Evolutionary conservation across 140 eudicot genomes (phyloP), one percentile per base, ranked within the genome.

Genomic region (Bidens hawaiensis): DNA sequence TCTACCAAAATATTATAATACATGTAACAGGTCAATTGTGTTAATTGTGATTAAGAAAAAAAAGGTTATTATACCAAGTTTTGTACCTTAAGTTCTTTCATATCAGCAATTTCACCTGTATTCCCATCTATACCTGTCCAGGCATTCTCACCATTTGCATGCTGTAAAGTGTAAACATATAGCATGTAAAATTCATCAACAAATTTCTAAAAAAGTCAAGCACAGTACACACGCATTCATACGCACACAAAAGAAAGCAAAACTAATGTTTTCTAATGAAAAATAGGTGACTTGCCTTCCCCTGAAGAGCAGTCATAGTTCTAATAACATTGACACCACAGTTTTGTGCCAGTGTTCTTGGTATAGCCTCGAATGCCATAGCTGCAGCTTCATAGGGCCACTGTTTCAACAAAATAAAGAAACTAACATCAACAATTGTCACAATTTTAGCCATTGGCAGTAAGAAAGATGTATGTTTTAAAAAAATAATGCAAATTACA

Each of bases 361-460:
- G 95, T 26, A 89, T 83, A 64, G 95, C 96, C 73, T 87, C 97
- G 15, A 89, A 89, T 51, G 95, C 97, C 27, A 85, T 67, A 25
- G 93, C 97, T 28, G 95, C 89, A 61, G 97, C 95, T 83, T 85
- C 95, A 81, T 85, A 89, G 12, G 97, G 93, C 97, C 95, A 89
- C 97, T 89, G 83, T 73, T 70, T 33, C 60, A 73, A n/a, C n/a
- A 63, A 34, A 41, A 72, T 17, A 31, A 55, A 34, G 0, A 73
- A 12, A 34, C 65, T 22, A 61, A 8, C 62, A 22, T 53, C 16
- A 62, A 26, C 6, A 49, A 38, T 21, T 19, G 36, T 60, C 31
- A 19, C 54, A 56, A 5, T 5, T 24, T 4, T 4, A 47, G 30
- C 11, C 0, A 13, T 59, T 0, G 14, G 31, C 27, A 8, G 7